phyloP scores from a whole-genome alignment of 768 basidiomycete genomes.

The Termitomyces sp. region DNA sequence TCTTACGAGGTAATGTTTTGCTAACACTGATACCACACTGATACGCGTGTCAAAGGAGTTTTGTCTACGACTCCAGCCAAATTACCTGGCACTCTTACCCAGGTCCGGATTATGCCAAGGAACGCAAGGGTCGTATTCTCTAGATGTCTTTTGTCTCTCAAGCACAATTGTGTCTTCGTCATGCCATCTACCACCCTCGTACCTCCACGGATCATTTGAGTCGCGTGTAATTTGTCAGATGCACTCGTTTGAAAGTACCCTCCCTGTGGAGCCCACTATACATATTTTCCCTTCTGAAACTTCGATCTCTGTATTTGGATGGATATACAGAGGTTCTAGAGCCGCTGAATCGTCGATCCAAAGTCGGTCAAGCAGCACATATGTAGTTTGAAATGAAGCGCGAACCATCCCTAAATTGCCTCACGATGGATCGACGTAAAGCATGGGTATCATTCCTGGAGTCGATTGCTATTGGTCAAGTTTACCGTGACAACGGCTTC shows the following conservation, averaged over 20 bases:
- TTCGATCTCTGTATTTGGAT: background rate
- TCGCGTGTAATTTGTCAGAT: background rate
- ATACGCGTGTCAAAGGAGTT: background rate
- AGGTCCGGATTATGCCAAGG: background rate
- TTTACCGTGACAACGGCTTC: background rate
- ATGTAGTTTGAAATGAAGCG: background rate
- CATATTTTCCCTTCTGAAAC: background rate
- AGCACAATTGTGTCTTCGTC: conserved; percentile 5
- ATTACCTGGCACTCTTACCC: background rate
- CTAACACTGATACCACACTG: background rate
- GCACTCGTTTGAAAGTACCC: background rate
- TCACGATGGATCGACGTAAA: conserved; percentile 8
- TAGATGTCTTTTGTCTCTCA: background rate
- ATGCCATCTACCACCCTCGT: background rate
- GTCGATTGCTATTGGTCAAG: background rate
- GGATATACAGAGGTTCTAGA: background rate
- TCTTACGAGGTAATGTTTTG: background rate
- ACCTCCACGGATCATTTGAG: conserved; percentile 7
- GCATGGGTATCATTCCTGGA: background rate
- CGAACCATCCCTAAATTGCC: background rate
- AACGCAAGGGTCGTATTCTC: background rate
- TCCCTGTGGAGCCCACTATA: background rate
- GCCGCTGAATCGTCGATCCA: background rate
- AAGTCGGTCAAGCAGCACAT: background rate
- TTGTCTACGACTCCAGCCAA: background rate